These are phyloP conservation scores for Mortierella sp. DNA, from an alignment of 371 early-diverging fungal species.

Conservation along the genomic window DNA sequence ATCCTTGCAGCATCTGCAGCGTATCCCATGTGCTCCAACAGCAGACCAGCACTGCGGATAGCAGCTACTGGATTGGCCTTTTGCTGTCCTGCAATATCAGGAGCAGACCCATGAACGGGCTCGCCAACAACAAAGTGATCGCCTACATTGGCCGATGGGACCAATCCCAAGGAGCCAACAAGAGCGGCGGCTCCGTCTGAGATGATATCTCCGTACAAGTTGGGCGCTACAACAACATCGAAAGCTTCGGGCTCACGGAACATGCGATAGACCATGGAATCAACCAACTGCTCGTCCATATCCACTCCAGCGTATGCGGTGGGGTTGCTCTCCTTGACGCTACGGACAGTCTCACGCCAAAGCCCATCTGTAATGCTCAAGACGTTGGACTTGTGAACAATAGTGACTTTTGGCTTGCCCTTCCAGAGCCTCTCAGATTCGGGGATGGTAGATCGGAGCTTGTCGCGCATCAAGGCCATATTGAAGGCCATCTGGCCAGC, in stretches of 20 bases:
- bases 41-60: slow-evolving; percentile 91
- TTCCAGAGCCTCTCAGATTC: slow-evolving; percentile 74
- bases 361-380: slow-evolving; percentile 93
- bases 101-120: slow-evolving; percentile 96
- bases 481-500: slow-evolving; percentile 90
- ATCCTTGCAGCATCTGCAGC: slow-evolving; percentile 80
- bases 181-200: slow-evolving; percentile 96
- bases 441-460: slow-evolving; percentile 71
- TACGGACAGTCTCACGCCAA: slow-evolving; percentile 90
- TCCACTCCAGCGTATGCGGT: slow-evolving; percentile 69
- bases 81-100: slow-evolving; percentile 95
- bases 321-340: slow-evolving; percentile 75
- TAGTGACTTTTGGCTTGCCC: slow-evolving; percentile 86
- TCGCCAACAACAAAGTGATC: slow-evolving; percentile 94
- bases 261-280: slow-evolving; percentile 97
- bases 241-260: slow-evolving; percentile 95
- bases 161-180: slow-evolving; percentile 94
- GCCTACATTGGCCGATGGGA: slow-evolving; percentile 95
- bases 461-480: slow-evolving; percentile 86
- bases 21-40: slow-evolving; percentile 88
- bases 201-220: slow-evolving; percentile 96
- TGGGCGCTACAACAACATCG: slow-evolving; percentile 96
- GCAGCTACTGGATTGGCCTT: slow-evolving; percentile 96
- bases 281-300: slow-evolving; percentile 85
- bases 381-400: slow-evolving; percentile 97